These are phyloP conservation scores for Neophaeococcomyces aloes DNA, from an alignment of 2,329 filamentous ascomycete genomes.

Conservation along the genomic window DNA sequence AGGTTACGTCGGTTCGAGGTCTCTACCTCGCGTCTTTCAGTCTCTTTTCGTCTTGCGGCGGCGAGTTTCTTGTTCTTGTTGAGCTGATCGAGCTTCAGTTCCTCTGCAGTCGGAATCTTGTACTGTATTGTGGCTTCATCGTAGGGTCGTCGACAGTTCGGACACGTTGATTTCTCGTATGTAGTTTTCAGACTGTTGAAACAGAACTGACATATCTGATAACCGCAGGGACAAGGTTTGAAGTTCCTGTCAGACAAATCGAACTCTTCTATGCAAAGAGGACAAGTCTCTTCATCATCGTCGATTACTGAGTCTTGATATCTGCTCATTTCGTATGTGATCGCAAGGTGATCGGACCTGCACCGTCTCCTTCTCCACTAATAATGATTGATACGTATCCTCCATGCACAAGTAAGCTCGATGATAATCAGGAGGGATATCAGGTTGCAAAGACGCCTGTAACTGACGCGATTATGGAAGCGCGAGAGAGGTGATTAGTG, in stretches of 20 bases:
- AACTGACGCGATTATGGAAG: background rate
- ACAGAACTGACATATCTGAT: conserved; percentile 99
- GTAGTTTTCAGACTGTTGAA: conserved; percentile 99
- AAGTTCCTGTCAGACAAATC: conserved; percentile 97
- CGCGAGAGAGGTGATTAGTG: background rate
- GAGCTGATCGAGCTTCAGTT: conserved; percentile 33
- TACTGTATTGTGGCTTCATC: conserved; percentile 96
- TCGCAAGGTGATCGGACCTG: conserved; percentile 17
- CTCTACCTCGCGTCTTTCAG: conserved; percentile 91
- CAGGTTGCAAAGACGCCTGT: background rate
- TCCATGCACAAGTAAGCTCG: conserved; percentile 19
- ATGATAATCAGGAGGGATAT: background rate
- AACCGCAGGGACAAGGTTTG: conserved; percentile 90
- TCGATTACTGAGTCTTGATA: conserved; percentile 40
- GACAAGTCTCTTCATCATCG: conserved; percentile 45
- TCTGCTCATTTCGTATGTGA: conserved; percentile 31
- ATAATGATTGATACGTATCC: conserved; percentile 11
- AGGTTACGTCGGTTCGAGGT: conserved; percentile 92
- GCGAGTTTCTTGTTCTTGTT: conserved; percentile 56
- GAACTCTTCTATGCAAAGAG: conserved; percentile 97
- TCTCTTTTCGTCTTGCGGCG: conserved; percentile 82
- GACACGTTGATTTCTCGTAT: conserved; percentile 78
- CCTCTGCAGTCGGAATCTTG: conserved; percentile 88
- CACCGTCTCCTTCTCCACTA: conserved; percentile 19
- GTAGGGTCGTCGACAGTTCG: conserved; percentile 91